Conservation (phyloP, 164 flowering plant species). For the Sextonia rubra region DNA sequence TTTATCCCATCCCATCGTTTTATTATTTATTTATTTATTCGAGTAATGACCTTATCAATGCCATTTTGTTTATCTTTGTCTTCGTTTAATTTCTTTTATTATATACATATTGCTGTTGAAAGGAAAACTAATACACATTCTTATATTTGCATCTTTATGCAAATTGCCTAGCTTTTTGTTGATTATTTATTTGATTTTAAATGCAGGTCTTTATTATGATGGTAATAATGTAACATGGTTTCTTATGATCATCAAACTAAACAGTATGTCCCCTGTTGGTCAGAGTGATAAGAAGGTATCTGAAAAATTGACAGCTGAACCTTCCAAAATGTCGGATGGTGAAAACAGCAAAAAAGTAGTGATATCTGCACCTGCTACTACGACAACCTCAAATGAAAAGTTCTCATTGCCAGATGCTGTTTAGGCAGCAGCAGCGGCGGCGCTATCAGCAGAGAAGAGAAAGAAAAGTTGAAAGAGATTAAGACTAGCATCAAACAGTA, state of each 20-base stretch:
- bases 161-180: neutral
- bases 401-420: slow-evolving; percentile 93
- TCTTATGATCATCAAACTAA: slow-evolving; percentile 81
- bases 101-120: neutral
- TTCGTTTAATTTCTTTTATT: too few relatives aligned
- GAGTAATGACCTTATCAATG: neutral
- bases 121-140: neutral
- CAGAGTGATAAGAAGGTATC: slow-evolving; percentile 54
- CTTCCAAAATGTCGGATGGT: slow-evolving; percentile 55
- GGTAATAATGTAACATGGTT: slow-evolving; percentile 87
- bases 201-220: slow-evolving; percentile 93
- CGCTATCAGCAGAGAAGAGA: slow-evolving; percentile 95
- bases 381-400: slow-evolving; percentile 58
- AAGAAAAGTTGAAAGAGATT: slow-evolving; percentile 88
- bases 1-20: neutral
- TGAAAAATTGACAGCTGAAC: slow-evolving; percentile 40
- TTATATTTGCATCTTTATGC: neutral
- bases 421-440: slow-evolving; percentile 96
- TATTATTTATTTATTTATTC: too few relatives aligned
- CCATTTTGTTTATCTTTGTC: neutral
- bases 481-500: slow-evolving; percentile 85
- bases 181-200: neutral
- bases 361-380: slow-evolving; percentile 96
- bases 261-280: slow-evolving; percentile 72
- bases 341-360: slow-evolving; percentile 61